Conservation (phyloP, 1,284 basidiomycete species). For the Ganoderma meredithae region DNA sequence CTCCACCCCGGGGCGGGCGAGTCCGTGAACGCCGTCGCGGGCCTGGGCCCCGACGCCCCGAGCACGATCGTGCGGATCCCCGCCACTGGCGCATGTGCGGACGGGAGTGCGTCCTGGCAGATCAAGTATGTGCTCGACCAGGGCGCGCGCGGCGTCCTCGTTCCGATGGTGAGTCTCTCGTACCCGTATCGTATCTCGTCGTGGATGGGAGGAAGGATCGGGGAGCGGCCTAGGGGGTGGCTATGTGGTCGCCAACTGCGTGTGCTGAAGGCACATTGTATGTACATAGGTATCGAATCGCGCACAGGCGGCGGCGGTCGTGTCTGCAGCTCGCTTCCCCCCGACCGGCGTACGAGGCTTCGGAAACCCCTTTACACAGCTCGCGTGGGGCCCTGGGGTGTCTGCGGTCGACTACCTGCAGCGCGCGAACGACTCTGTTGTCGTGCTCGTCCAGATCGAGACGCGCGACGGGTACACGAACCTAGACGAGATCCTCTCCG, state of each 20-base stretch:
- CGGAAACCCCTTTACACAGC: slow-evolving; percentile 66
- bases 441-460: slow-evolving; percentile 75
- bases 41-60: slow-evolving; percentile 49
- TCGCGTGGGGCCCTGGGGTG: slow-evolving; percentile 54
- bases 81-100: slow-evolving; percentile 60
- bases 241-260: not conserved
- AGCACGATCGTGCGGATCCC: slow-evolving; percentile 68
- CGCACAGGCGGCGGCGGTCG: slow-evolving; percentile 63
- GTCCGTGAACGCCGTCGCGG: slow-evolving; percentile 58
- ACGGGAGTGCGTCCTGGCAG: slow-evolving; percentile 62
- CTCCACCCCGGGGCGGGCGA: slow-evolving; percentile 64
- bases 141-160: slow-evolving; percentile 66
- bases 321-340: slow-evolving; percentile 62
- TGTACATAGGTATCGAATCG: slow-evolving; percentile 41
- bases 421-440: slow-evolving; percentile 61
- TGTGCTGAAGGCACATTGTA: not conserved
- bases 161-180: slow-evolving; percentile 61
- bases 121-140: slow-evolving; percentile 74
- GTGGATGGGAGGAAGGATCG: not conserved
- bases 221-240: too few relatives aligned
- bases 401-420: slow-evolving; percentile 58
- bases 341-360: slow-evolving; percentile 65
- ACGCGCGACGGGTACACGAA: slow-evolving; percentile 66
- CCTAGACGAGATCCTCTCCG: slow-evolving; percentile 64
- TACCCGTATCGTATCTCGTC: not conserved